Conservation (phyloP, 2,329 filamentous ascomycete species). For the Nothophoma quercina region DNA sequence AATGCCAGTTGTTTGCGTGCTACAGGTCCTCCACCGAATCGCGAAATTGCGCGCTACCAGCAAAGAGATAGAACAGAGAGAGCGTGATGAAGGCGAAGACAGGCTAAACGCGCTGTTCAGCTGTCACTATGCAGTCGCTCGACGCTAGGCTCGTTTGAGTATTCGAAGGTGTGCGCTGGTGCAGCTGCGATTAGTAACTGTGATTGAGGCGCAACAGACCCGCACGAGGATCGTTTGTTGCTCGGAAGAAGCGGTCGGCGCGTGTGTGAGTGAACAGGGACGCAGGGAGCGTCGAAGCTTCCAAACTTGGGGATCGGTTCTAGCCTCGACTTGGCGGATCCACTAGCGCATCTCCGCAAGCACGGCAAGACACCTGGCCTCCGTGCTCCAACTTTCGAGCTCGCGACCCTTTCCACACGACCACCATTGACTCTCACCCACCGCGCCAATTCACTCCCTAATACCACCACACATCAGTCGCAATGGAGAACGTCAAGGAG, state of each 20-base stretch:
- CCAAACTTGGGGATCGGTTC: background rate
- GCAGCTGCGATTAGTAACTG: constrained; percentile 2
- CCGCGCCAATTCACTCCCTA: background rate
- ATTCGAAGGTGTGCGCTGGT: background rate
- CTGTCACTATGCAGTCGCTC: constrained; percentile 2
- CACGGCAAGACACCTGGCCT: constrained; percentile 39
- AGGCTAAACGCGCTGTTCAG: constrained; percentile 25
- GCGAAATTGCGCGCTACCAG: constrained; percentile 32
- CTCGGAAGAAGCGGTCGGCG: constrained; percentile 25
- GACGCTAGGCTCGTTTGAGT: background rate
- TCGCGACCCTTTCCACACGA: constrained; percentile 25
- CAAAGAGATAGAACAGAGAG: constrained; percentile 31
- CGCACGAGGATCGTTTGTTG: constrained; percentile 1
- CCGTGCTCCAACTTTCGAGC: constrained; percentile 28
- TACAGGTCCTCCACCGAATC: constrained; percentile 37
- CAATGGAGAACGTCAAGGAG: constrained; percentile 74
- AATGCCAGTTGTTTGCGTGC: constrained; percentile 30
- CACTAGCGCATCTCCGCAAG: constrained; percentile 24
- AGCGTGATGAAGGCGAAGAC: constrained; percentile 11
- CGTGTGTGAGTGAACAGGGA: constrained; percentile 17
- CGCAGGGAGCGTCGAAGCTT: constrained; percentile 21
- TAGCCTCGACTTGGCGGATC: constrained; percentile 20
- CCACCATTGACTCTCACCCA: constrained; percentile 17
- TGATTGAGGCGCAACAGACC: background rate
- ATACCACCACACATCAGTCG: constrained; percentile 38